Evolutionary conservation across 2,329 filamentous ascomycete species (phyloP).

Genomic region (Cladophialophora exuberans): DNA sequence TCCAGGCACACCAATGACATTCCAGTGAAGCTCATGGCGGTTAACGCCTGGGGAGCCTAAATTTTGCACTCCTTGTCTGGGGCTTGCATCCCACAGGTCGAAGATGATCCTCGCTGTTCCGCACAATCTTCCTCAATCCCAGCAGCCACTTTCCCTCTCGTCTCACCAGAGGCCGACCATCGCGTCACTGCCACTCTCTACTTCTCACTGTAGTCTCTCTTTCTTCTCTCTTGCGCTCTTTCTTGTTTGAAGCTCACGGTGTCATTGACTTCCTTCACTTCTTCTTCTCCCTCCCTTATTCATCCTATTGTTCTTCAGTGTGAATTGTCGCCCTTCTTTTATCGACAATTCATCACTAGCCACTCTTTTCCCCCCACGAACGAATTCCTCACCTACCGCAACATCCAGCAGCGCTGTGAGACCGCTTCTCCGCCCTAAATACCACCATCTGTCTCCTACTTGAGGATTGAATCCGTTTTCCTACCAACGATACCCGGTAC

Average conservation of each 20-base stretch:
- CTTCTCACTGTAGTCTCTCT: conserved; percentile 9
- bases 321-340: conserved; percentile 44
- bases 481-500: background rate
- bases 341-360: conserved; percentile 33
- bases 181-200: conserved; percentile 20
- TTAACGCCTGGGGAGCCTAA: background rate
- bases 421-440: background rate
- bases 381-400: background rate
- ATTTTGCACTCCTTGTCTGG: background rate
- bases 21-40: background rate
- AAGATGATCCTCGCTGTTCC: conserved; percentile 7
- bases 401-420: conserved; percentile 15
- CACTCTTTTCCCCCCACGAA: conserved; percentile 22
- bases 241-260: conserved; percentile 14
- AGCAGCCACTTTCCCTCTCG: conserved; percentile 17
- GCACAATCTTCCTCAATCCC: no score
- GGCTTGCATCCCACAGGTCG: conserved; percentile 1
- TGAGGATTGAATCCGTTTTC: background rate
- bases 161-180: conserved; percentile 3
- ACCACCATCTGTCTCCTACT: background rate
- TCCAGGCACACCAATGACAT: conserved; percentile 33
- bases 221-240: conserved; percentile 8
- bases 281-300: conserved; percentile 25
- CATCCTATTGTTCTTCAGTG: conserved; percentile 22
- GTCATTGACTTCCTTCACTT: conserved; percentile 20